Conservation (phyloP, 2,329 filamentous ascomycete species). For the Trichophyton mentagrophytes region DNA sequence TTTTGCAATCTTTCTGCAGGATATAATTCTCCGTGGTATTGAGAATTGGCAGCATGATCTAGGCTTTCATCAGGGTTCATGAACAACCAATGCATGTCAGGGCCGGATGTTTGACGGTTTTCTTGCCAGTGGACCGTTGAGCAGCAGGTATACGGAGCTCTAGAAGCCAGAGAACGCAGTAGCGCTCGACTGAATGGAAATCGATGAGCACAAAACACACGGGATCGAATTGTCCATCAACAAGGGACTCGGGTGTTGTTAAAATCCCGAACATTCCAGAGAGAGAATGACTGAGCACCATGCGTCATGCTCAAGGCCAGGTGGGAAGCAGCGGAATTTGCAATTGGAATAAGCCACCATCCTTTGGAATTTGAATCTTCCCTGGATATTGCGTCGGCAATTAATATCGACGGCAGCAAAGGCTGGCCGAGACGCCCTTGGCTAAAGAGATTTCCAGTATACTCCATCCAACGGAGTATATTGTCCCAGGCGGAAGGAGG, state of each 20-base stretch:
- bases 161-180: neutral
- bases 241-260: neutral
- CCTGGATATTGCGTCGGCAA: neutral
- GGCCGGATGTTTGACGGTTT: neutral
- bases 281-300: neutral
- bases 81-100: neutral
- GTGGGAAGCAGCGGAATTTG: neutral
- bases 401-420: neutral
- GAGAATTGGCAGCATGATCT: neutral
- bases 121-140: neutral
- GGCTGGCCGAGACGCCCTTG: neutral
- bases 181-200: neutral
- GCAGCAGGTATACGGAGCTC: neutral
- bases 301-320: neutral
- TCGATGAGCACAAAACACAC: neutral
- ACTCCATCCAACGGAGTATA: neutral
- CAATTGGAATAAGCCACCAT: neutral
- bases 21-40: neutral
- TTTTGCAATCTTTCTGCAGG: neutral
- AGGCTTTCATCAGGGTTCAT: neutral
- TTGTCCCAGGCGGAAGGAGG: neutral
- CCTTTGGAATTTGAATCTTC: neutral
- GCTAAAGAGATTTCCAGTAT: neutral
- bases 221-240: neutral
- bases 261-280: neutral